Percentiles rank a stretch among this genome's conserved stretches.
phyloP scores from a whole-genome alignment of 768 basidiomycete species.

The Suillus alpinus region DNA sequence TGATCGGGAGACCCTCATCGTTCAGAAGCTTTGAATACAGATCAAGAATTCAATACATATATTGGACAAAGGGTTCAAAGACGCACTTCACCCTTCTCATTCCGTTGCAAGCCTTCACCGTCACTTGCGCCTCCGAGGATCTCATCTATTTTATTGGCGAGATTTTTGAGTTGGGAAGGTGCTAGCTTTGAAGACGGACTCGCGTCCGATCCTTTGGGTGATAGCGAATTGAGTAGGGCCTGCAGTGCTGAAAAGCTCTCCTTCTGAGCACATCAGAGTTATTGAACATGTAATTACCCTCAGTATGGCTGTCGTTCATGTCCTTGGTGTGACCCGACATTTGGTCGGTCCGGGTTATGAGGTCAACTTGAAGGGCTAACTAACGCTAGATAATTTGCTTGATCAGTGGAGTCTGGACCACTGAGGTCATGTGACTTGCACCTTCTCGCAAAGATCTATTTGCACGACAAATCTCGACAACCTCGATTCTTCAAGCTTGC shows the following conservation, averaged over 20 bases:
- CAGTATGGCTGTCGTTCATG: constrained; percentile 29
- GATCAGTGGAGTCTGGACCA: not conserved
- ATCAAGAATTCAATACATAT: constrained; percentile 15
- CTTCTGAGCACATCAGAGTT: constrained; percentile 9
- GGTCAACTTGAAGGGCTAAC: not conserved
- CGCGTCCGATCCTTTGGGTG: constrained; percentile 13
- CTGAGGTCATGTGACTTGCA: constrained; percentile 17
- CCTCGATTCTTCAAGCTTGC: not conserved
- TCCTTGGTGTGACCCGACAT: constrained; percentile 17
- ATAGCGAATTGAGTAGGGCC: constrained; percentile 37
- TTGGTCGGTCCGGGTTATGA: constrained; percentile 3
- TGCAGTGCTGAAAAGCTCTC: constrained; percentile 33
- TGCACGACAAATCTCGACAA: not conserved
- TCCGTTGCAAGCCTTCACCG: constrained; percentile 34
- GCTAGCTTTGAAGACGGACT: constrained; percentile 30
- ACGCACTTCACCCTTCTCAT: constrained; percentile 66
- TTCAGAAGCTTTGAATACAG: constrained; percentile 53
- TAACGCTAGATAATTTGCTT: not conserved
- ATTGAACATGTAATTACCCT: constrained; percentile 28
- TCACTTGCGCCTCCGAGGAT: constrained; percentile 46
- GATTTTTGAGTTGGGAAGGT: constrained; percentile 46
- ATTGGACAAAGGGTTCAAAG: constrained; percentile 5
- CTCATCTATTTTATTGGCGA: constrained; percentile 61
- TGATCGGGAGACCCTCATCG: constrained; percentile 76
- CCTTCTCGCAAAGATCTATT: not conserved